phyloP scores from a whole-genome alignment of 208 protist species.

The Trypanosomatidae sp. region DNA sequence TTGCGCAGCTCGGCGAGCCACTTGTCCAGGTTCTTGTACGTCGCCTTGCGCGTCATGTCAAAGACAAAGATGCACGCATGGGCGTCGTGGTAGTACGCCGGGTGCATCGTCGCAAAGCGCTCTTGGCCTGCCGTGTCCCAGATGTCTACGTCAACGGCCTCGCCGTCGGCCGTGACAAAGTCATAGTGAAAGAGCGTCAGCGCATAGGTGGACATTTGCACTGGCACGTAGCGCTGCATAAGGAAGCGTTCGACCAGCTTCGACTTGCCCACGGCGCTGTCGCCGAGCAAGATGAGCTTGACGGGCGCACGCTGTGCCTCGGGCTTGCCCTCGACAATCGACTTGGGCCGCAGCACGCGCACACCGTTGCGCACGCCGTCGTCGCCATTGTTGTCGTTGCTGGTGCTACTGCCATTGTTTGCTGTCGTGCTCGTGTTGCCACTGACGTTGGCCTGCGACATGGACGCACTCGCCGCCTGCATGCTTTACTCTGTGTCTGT shows the following conservation, averaged over 20 bases:
- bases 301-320: constrained; percentile 66
- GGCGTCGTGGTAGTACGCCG: constrained; percentile 91
- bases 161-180: constrained; percentile 49
- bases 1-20: constrained; percentile 89
- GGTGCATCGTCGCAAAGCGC: constrained; percentile 88
- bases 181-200: constrained; percentile 89
- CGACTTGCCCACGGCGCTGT: constrained; percentile 93
- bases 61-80: constrained; percentile 92
- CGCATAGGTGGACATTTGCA: constrained; percentile 91
- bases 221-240: constrained; percentile 87
- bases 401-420: no score
- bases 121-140: constrained; percentile 92
- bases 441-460: no score
- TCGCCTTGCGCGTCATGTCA: constrained; percentile 91
- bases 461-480: no score
- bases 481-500: no score
- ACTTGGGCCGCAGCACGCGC: constrained; percentile 47
- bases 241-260: constrained; percentile 93
- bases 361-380: no score
- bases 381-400: no score
- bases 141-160: constrained; percentile 77
- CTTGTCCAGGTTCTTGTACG: constrained; percentile 92
- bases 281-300: constrained; percentile 93
- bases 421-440: no score
- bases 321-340: constrained; percentile 56